phyloP scores from a whole-genome alignment of 1,139 yeast species.

The Blastobotrys arbuscula region DNA sequence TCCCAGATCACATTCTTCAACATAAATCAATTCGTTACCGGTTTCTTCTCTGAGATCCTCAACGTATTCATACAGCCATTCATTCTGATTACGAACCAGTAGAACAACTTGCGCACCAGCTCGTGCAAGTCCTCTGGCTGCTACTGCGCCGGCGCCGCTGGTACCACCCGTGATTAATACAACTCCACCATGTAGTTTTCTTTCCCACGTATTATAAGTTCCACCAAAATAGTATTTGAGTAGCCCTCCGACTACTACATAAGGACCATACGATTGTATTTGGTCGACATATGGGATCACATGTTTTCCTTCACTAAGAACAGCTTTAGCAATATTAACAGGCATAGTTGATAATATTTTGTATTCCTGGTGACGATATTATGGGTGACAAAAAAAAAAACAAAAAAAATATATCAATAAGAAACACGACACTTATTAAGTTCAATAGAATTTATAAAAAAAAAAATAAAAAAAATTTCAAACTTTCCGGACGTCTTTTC shows the following conservation, averaged over 20 bases:
- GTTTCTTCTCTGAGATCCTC: slow-evolving; percentile 69
- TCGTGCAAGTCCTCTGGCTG: slow-evolving; percentile 66
- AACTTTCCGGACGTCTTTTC: neutral
- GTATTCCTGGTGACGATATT: neutral
- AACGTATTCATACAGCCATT: slow-evolving; percentile 75
- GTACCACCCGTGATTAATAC: slow-evolving; percentile 80
- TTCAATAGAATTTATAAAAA: neutral
- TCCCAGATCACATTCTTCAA: slow-evolving; percentile 79
- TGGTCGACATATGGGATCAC: slow-evolving; percentile 67
- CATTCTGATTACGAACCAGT: slow-evolving; percentile 56
- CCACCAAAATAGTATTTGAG: slow-evolving; percentile 75
- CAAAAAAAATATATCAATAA: neutral
- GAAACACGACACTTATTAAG: neutral
- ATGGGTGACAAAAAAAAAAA: neutral
- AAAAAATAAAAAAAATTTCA: neutral
- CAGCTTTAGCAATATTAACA: slow-evolving; percentile 63
- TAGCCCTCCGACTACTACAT: slow-evolving; percentile 41
- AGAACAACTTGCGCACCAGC: slow-evolving; percentile 85
- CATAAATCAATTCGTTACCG: slow-evolving; percentile 69
- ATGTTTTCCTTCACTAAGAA: slow-evolving; percentile 64
- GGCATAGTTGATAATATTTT: slow-evolving; percentile 65
- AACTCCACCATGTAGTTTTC: slow-evolving; percentile 88
- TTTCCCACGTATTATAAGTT: slow-evolving; percentile 76
- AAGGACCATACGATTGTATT: slow-evolving; percentile 52
- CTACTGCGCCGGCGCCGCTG: slow-evolving; percentile 77